phyloP scores from a whole-genome alignment of 768 basidiomycete genomes.

The Kwoniella europaea region DNA sequence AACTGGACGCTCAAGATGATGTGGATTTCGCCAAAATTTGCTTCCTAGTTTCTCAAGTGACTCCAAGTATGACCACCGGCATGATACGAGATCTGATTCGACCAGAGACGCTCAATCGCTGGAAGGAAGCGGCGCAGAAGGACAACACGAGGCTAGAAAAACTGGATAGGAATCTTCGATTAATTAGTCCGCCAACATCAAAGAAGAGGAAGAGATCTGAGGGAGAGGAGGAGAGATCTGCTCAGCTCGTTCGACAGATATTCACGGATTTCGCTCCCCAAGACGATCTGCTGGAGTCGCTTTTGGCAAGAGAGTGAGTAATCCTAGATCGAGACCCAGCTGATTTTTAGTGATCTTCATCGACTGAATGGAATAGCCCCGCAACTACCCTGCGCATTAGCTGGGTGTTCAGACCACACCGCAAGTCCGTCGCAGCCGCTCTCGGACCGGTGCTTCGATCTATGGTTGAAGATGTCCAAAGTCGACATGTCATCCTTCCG shows the following conservation, averaged over 20 bases:
- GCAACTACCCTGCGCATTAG: slow-evolving; percentile 9
- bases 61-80: slow-evolving; percentile 11
- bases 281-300: not conserved
- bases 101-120: not conserved
- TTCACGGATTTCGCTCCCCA: not conserved
- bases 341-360: slow-evolving; percentile 10
- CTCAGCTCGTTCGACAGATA: not conserved
- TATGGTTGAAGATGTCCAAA: slow-evolving; percentile 17
- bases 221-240: not conserved
- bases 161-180: not conserved
- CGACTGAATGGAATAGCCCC: not conserved
- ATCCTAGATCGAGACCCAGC: not conserved
- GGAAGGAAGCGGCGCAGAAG: not conserved
- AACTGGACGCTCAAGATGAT: not conserved
- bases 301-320: slow-evolving; percentile 12
- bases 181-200: not conserved
- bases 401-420: slow-evolving; percentile 11
- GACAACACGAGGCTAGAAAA: not conserved
- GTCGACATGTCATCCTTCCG: slow-evolving; percentile 9
- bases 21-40: slow-evolving; percentile 17
- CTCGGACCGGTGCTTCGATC: slow-evolving; percentile 16
- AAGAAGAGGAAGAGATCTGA: slow-evolving; percentile 24
- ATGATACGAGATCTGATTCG: slow-evolving; percentile 5
- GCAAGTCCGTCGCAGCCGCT: not conserved
- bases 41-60: slow-evolving; percentile 20